phyloP scores from a whole-genome alignment of 352 stramenopile genomes.

The Phytophthora sp. region DNA sequence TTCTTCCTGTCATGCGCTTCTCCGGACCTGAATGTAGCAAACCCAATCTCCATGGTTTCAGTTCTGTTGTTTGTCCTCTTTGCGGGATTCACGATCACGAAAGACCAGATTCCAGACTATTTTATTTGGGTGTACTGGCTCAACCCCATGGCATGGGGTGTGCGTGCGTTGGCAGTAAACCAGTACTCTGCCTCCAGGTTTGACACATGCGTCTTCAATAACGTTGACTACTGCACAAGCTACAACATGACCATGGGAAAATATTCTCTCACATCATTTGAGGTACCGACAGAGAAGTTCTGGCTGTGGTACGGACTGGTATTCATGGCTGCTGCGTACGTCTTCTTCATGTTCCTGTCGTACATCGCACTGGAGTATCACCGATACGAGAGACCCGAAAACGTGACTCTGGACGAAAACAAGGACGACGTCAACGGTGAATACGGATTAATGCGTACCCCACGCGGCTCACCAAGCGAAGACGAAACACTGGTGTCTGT shows the following conservation, averaged over 20 bases:
- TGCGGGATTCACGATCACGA: constrained; percentile 25
- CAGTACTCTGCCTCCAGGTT: constrained; percentile 26
- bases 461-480: not conserved
- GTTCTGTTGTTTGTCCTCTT: constrained; percentile 31
- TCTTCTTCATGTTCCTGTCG: constrained; percentile 32
- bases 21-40: constrained; percentile 27
- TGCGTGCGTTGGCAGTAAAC: constrained; percentile 18
- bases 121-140: not conserved
- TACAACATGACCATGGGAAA: constrained; percentile 25
- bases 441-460: constrained; percentile 10
- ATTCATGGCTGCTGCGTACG: constrained; percentile 13
- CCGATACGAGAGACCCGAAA: constrained; percentile 19
- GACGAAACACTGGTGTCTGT: constrained; percentile 6
- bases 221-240: constrained; percentile 15
- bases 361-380: constrained; percentile 24
- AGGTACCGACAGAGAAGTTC: constrained; percentile 20
- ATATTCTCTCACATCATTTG: constrained; percentile 18
- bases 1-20: constrained; percentile 15
- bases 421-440: not conserved
- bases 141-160: not conserved
- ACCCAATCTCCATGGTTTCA: constrained; percentile 19
- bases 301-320: constrained; percentile 31
- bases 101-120: constrained; percentile 34
- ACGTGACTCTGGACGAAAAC: constrained; percentile 15
- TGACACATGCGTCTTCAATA: constrained; percentile 19